Percentiles rank a stretch among this genome's conserved stretches.
Evolutionary conservation across 2,329 filamentous ascomycete genomes (phyloP).

Genomic region (Apiospora rasikravindrae): DNA sequence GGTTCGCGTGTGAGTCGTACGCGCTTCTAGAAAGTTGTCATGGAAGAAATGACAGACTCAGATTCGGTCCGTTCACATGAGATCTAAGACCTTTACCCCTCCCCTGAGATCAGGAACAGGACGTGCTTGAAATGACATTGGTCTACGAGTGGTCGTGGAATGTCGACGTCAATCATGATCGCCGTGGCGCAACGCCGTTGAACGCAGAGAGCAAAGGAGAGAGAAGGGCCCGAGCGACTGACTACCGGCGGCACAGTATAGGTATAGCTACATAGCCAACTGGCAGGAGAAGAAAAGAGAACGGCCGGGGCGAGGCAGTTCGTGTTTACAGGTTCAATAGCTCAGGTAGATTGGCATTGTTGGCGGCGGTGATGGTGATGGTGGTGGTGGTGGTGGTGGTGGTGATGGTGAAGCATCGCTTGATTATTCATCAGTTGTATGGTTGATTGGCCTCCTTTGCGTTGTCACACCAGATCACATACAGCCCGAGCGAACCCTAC

Average conservation of each 20-base stretch:
- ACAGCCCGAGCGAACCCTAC: not conserved
- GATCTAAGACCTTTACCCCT: not conserved
- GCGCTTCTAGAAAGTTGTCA: conserved; percentile 7
- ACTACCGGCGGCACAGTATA: not conserved
- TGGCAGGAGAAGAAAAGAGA: not conserved
- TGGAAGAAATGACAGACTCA: conserved; percentile 7
- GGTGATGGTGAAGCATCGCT: no score
- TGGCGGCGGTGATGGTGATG: not conserved
- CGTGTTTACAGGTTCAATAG: not conserved
- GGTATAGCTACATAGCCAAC: no score
- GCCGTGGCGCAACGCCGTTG: conserved; percentile 19
- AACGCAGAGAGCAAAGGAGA: not conserved
- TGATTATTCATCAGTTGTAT: not conserved
- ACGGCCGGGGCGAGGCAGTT: not conserved
- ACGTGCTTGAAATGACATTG: not conserved
- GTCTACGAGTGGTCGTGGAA: not conserved
- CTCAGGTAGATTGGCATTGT: not conserved
- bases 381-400: not conserved
- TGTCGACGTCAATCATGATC: conserved; percentile 20
- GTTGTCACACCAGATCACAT: not conserved
- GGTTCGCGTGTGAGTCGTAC: not conserved
- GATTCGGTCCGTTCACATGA: conserved; percentile 3
- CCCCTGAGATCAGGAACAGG: conserved; percentile 28
- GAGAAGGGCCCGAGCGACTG: not conserved
- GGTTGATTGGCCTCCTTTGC: not conserved